Evolutionary conservation across 345 rosid species (phyloP).

Genomic region (Arabis alpina): DNA sequence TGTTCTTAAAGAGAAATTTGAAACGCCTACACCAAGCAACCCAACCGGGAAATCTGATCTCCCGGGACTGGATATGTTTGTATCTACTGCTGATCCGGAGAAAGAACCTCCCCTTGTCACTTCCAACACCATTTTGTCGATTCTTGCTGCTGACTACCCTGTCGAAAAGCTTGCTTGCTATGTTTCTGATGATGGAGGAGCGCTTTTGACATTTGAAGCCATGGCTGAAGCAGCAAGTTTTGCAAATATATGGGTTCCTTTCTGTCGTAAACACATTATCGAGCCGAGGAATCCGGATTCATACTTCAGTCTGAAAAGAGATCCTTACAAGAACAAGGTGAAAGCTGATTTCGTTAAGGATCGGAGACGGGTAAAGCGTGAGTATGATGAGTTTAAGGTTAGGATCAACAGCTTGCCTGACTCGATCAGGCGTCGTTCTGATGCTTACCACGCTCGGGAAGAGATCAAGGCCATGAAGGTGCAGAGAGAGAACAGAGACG

Average conservation of each 20-base stretch:
- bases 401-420: conserved; percentile 89
- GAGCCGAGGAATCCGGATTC: conserved; percentile 98
- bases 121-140: conserved; percentile 92
- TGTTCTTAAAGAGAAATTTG: conserved; percentile 92
- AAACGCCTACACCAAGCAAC: conserved; percentile 69
- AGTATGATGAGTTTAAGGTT: conserved; percentile 98
- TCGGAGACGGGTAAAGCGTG: conserved; percentile 92
- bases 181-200: conserved; percentile 98
- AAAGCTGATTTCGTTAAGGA: conserved; percentile 87
- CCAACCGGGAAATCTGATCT: conserved; percentile 96
- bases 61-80: conserved; percentile 90
- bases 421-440: conserved; percentile 94
- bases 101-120: conserved; percentile 99
- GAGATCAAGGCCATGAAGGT: conserved; percentile 96
- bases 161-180: conserved; percentile 98
- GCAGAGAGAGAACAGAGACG: conserved; percentile 79
- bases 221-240: conserved; percentile 99
- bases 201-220: conserved; percentile 95
- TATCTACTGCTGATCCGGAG: conserved; percentile 99
- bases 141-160: conserved; percentile 90
- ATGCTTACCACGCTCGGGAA: conserved; percentile 94
- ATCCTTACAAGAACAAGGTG: conserved; percentile 97
- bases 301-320: conserved; percentile 88
- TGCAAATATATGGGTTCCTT: conserved; percentile 94
- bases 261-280: conserved; percentile 88